Evolutionary conservation across 768 basidiomycete genomes (phyloP), one percentile per base, ranked within the genome.

Genomic region (Suillus discolor): DNA sequence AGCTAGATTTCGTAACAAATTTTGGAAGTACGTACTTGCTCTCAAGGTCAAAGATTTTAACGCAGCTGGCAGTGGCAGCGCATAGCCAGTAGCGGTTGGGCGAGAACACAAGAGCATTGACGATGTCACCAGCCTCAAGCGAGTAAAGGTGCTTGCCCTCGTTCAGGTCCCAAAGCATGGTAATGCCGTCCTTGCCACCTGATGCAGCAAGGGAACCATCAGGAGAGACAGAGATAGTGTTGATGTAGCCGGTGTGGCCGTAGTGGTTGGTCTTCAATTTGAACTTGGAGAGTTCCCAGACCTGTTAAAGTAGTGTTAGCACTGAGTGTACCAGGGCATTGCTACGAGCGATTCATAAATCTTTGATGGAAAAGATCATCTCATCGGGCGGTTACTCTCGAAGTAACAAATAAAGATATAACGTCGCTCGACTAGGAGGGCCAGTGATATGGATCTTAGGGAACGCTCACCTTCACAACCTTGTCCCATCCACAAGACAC

Each of bases 131-230:
- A 57, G 97, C 97, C 80, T 99, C 97, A 66, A 99, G 91, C 62
- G 96, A 98, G 87, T 99, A 99, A 75, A 99, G 90, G 87, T 99
- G 97, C 85, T 98, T 99, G 86, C 96, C 96, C 86, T 99, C 97
- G 83, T 98, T 99, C 74, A 99, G 84, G 79, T 99, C 97, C 97
- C 97, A 99, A 69, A 98, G 91, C 96, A 98, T 98, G 78, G 96
- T 97, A 81, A 98, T 97, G 68, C 96, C 96, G 79, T 99, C 97
- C 83, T 99, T 99, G 74, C 97, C 97, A 77, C 97, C 97, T 59
- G 97, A 99, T 57, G 97, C 97, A 72, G 97, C 96, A 75, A 99
- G 89, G 31, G 97, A 99, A 70, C 97, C 97, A 77, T 99, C 97
- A 62, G 97, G 97, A 44, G 97, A 99, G 67, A 99, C 96, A 66